phyloP scores from a whole-genome alignment of 805 yeast species.

The Wickerhamiella azyma region DNA sequence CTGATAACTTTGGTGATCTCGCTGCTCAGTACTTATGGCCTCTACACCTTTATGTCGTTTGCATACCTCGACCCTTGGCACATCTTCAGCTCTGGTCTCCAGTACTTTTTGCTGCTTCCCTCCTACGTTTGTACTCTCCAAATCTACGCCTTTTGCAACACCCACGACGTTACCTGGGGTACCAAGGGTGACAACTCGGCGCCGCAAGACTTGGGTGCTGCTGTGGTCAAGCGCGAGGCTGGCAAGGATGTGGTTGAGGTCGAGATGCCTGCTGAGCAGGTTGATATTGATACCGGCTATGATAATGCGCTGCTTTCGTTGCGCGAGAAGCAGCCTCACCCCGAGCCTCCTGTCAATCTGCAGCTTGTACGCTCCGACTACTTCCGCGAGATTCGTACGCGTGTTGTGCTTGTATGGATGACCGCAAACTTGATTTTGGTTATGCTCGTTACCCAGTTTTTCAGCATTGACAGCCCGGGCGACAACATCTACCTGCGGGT shows the following conservation, averaged over 20 bases:
- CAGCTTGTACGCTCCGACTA: slow-evolving; percentile 50
- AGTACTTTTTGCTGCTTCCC: slow-evolving; percentile 81
- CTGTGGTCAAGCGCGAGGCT: slow-evolving; percentile 66
- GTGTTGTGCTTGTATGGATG: slow-evolving; percentile 94
- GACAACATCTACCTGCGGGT: slow-evolving; percentile 67
- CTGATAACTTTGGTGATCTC: slow-evolving; percentile 62
- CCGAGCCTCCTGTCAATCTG: slow-evolving; percentile 30
- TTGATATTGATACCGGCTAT: slow-evolving; percentile 71
- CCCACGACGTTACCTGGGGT: slow-evolving; percentile 99
- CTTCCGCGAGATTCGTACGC: slow-evolving; percentile 85
- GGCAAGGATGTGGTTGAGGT: slow-evolving; percentile 63
- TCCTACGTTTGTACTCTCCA: slow-evolving; percentile 85
- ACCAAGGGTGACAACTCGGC: slow-evolving; percentile 85
- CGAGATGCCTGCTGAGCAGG: slow-evolving; percentile 54
- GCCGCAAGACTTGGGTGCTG: slow-evolving; percentile 59
- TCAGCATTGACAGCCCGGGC: slow-evolving; percentile 47
- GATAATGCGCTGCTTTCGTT: slow-evolving; percentile 60
- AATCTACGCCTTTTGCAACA: slow-evolving; percentile 93
- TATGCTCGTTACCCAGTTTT: slow-evolving; percentile 79
- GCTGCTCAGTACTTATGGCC: slow-evolving; percentile 78
- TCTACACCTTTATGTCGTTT: slow-evolving; percentile 69
- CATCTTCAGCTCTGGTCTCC: slow-evolving; percentile 69
- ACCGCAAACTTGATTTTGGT: slow-evolving; percentile 65
- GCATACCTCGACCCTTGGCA: slow-evolving; percentile 96
- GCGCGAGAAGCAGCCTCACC: slow-evolving; percentile 53